phyloP scores from a whole-genome alignment of 805 yeast genomes.

The Cyberlindnera samutprakarnensis region DNA sequence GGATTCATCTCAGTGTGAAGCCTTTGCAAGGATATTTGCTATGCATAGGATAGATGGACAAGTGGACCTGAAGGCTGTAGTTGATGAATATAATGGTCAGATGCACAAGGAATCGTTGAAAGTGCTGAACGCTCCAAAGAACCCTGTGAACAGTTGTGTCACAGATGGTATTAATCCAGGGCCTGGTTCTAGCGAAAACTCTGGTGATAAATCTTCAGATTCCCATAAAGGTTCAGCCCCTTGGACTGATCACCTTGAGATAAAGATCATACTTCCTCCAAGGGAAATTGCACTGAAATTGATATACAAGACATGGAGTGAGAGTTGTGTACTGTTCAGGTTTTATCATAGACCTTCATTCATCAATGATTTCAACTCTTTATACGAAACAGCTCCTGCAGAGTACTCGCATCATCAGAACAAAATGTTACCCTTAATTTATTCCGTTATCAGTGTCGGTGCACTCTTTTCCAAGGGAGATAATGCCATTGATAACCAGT shows the following conservation, averaged over 20 bases:
- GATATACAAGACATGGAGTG: conserved; percentile 75
- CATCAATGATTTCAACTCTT: conserved; percentile 61
- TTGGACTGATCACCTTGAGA: conserved; percentile 26
- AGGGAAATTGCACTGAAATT: conserved; percentile 66
- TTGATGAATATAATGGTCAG: too few relatives aligned
- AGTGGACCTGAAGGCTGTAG: too few relatives aligned
- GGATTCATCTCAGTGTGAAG: too few relatives aligned
- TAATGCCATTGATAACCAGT: conserved; percentile 25
- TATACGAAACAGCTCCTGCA: conserved; percentile 72
- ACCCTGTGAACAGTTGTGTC: too few relatives aligned
- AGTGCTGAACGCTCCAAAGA: too few relatives aligned
- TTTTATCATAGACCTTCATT: conserved; percentile 85
- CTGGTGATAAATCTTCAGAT: too few relatives aligned
- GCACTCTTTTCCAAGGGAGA: conserved; percentile 52
- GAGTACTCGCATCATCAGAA: conserved; percentile 73
- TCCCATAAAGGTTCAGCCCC: too few relatives aligned
- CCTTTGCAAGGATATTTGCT: too few relatives aligned
- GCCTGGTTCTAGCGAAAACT: too few relatives aligned
- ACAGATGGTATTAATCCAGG: too few relatives aligned
- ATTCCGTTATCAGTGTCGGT: conserved; percentile 83
- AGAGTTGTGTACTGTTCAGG: conserved; percentile 76
- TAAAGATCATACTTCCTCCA: conserved; percentile 68
- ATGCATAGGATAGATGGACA: too few relatives aligned
- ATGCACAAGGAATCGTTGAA: too few relatives aligned
- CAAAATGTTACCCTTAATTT: conserved; percentile 72